Conservation (phyloP, 139 green algal genomes). For the Limnomonas spitsbergensis region DNA sequence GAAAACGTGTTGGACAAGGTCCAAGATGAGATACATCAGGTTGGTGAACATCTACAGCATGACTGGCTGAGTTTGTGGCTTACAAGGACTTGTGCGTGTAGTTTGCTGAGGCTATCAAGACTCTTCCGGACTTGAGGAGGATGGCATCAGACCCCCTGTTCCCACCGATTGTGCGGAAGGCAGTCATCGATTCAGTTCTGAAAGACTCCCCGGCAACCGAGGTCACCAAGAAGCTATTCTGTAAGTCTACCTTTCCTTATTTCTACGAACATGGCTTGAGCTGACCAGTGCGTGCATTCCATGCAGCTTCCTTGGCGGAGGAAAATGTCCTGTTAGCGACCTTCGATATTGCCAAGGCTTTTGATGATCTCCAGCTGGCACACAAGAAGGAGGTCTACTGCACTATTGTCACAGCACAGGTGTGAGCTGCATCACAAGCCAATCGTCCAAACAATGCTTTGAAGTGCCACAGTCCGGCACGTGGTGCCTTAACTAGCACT, state of each 20-base stretch:
- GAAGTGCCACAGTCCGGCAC: no score
- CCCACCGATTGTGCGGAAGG: slow-evolving; percentile 32
- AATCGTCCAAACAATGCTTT: no score
- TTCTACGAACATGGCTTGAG: neutral
- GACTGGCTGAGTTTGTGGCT: neutral
- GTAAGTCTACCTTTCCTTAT: slow-evolving; percentile 33
- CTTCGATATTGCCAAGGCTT: slow-evolving; percentile 37
- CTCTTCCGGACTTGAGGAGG: slow-evolving; percentile 27
- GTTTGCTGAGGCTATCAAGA: slow-evolving; percentile 19
- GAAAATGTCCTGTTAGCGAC: slow-evolving; percentile 53
- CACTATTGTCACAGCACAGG: slow-evolving; percentile 52
- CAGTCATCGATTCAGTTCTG: slow-evolving; percentile 43
- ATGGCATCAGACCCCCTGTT: slow-evolving; percentile 57
- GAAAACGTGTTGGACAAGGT: slow-evolving; percentile 58
- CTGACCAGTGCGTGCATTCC: neutral
- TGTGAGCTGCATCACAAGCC: no score
- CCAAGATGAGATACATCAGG: slow-evolving; percentile 63
- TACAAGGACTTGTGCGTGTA: slow-evolving; percentile 6
- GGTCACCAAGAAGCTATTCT: slow-evolving; percentile 52
- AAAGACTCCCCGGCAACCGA: slow-evolving; percentile 38
- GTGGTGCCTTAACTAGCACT: no score
- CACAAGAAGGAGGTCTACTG: slow-evolving; percentile 63
- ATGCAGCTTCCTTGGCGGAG: slow-evolving; percentile 41
- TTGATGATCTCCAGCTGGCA: slow-evolving; percentile 56
- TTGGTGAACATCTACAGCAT: slow-evolving; percentile 19